Base-by-base conservation (phyloP, 768 basidiomycete genomes). In the Boletus vermiculosoides region DNA sequence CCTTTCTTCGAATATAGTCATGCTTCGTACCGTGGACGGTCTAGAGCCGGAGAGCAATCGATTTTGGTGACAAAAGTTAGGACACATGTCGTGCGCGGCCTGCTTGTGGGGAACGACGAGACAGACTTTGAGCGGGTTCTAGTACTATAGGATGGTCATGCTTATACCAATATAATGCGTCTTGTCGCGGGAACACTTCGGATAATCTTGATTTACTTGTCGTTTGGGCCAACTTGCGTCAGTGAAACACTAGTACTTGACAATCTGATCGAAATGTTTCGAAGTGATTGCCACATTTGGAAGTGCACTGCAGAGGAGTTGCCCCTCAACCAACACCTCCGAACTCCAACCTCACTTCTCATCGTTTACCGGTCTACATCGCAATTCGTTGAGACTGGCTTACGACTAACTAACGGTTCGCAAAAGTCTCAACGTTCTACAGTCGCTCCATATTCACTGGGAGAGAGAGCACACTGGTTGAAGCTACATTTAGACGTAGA, bases 1-100 rank as follows among this genome's bases (percentile, higher is more conserved):
- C 23, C 58, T 76, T 31, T 73, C 75, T n/a, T 77, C 76, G 22
- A 77, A 76, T 37, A 59, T 73, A 15, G 70, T 76, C 10, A 71
- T 77, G 71, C 63, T 76, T 42, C 74, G 76, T 20, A 73, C 67
- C 46, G 64, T 60, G 22, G 63, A 63, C n/a, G 67, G 62, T 36
- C 49, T 70, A 4, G 54, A 58, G 0, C 63, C 71, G 2, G 66
- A 72, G 7, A 66, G 65, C 44, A 73, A 69, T 46, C 64, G 68
- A 30, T 71, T 75, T 34, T 77, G 74, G 76, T 77, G 52, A 55
- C n/a, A 25, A 54, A 12, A 18, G 33, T 22, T 22, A 3, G 2
- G 20, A 25, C 3, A 6, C 10, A 15, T 20, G 25, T 15, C 1
- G 16, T 18, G 22, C 18, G 23, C 45, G 25, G 20, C 18, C 20